Base-by-base conservation (phyloP, 768 basidiomycete genomes). In the Suillus fuscotomentosus region DNA sequence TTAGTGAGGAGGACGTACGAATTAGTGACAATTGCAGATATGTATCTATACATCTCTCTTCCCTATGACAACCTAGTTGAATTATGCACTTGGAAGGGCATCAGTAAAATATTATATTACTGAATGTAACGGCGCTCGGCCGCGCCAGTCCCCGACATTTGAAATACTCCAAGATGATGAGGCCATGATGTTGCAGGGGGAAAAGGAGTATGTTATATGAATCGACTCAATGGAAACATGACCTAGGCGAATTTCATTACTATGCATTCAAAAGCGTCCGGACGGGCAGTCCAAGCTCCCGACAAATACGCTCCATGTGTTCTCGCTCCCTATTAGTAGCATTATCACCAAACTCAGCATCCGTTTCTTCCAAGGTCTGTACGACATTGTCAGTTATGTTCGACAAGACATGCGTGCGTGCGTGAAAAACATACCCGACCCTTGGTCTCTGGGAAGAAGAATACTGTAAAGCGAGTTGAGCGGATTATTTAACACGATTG, bases 341-440 rank as follows among this genome's bases (percentile, higher is more conserved):
- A 17, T 70, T 68, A 11, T 76, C 75, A 6, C 75, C 75, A 63
- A 76, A 76, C 22, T 69, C 76, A 3, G 69, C 73, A 47, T 77
- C 70, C 76, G 77, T 77, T 48, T 76, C 75, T 61, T 76, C 75
- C 60, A 76, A 60, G 1, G 76, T 77, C 76, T 77, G 51, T 5
- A 53, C 11, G 24, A 27, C 56, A 9, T 62, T 7, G 10, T 62
- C 8, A 47, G 34, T 45, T 20, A 13, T 10, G 42, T 47, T 5
- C 39, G 27, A 39, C 22, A 5, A 15, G 27, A 6, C 39, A 34
- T n/a, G 14, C 4, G 41, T 6, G n/a, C 62, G 10, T 7, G 50
- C 62, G 10, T 7, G 50, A 39, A 15, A 45, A 99, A 75, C 74
- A 66, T 34, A 77, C 75, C 67, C 75, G 77, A 50, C 75, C 76